Percentiles rank a stretch among this genome's conserved stretches.
phyloP scores from a whole-genome alignment of 2,329 filamentous ascomycete genomes.

The Aureobasidium sp. region DNA sequence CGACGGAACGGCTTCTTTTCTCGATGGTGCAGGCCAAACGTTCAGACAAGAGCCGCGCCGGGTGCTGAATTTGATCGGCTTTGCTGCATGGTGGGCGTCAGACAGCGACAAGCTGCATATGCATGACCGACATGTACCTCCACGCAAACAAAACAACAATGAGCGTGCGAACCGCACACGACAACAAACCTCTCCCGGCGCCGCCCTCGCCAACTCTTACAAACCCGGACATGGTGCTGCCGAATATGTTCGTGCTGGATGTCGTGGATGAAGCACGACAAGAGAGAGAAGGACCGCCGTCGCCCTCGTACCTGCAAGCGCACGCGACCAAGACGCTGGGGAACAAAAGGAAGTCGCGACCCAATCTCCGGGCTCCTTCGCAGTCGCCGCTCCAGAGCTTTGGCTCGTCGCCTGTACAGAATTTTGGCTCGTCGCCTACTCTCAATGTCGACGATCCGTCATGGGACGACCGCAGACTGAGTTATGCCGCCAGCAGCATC shows the following conservation, averaged over 20 bases:
- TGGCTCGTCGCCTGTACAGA: conserved; percentile 23
- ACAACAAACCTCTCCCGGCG: conserved; percentile 21
- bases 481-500: conserved; percentile 30
- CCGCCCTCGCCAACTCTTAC: conserved; percentile 74
- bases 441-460: conserved; percentile 21
- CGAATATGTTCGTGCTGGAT: conserved; percentile 37
- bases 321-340: neutral
- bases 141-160: conserved; percentile 10
- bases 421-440: conserved; percentile 23
- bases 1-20: neutral
- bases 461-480: conserved; percentile 13
- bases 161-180: neutral
- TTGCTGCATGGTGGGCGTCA: neutral
- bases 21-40: neutral
- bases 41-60: neutral
- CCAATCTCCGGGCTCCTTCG: neutral
- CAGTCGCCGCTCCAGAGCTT: conserved; percentile 14
- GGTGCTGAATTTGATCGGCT: neutral
- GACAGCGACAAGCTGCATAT: neutral
- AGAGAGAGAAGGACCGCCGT: conserved; percentile 15
- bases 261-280: conserved; percentile 16
- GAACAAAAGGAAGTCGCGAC: neutral
- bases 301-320: conserved; percentile 14
- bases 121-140: neutral
- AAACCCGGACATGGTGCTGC: conserved; percentile 91